Evolutionary conservation across 2,329 filamentous ascomycete species (phyloP).

Genomic region (Trichoderma sp.): DNA sequence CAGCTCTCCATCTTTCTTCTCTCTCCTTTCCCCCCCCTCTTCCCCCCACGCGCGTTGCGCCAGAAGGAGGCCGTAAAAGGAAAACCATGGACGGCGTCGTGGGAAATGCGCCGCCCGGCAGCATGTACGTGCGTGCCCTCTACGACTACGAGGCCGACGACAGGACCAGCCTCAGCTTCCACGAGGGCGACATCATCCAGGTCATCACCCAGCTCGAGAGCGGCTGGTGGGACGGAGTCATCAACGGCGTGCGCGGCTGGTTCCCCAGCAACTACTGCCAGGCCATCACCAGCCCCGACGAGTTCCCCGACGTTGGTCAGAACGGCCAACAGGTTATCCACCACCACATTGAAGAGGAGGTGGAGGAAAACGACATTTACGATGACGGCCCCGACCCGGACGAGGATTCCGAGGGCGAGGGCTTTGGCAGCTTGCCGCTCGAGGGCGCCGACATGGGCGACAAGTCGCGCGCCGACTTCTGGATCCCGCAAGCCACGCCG

Average conservation of each 20-base stretch:
- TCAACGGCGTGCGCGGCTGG: constrained; percentile 95
- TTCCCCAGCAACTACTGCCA: constrained; percentile 99
- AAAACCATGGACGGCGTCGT: constrained; percentile 63
- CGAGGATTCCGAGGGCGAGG: constrained; percentile 65
- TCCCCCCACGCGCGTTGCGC: constrained; percentile 27
- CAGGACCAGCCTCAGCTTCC: constrained; percentile 93
- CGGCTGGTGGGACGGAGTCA: constrained; percentile 99
- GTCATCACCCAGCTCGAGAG: constrained; percentile 98
- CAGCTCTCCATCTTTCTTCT: constrained; percentile 6
- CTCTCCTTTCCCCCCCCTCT: constrained; percentile 35
- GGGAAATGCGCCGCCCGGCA: constrained; percentile 62
- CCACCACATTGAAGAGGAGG: constrained; percentile 63
- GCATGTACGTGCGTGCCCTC: constrained; percentile 90
- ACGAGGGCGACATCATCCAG: constrained; percentile 95
- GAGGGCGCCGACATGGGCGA: constrained; percentile 66
- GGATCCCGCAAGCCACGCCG: constrained; percentile 95
- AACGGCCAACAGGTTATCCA: constrained; percentile 53
- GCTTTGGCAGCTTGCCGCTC: constrained; percentile 64
- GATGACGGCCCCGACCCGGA: constrained; percentile 71
- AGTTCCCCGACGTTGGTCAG: constrained; percentile 65
- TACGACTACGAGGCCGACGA: constrained; percentile 99
- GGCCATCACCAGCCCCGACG: constrained; percentile 76
- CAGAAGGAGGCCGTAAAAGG: constrained; percentile 5
- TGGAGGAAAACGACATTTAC: constrained; percentile 66
- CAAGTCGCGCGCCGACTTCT: constrained; percentile 90